Evolutionary conservation across 2,329 filamentous ascomycete species (phyloP).

Genomic region (Neoscytalidium dimidiatum): DNA sequence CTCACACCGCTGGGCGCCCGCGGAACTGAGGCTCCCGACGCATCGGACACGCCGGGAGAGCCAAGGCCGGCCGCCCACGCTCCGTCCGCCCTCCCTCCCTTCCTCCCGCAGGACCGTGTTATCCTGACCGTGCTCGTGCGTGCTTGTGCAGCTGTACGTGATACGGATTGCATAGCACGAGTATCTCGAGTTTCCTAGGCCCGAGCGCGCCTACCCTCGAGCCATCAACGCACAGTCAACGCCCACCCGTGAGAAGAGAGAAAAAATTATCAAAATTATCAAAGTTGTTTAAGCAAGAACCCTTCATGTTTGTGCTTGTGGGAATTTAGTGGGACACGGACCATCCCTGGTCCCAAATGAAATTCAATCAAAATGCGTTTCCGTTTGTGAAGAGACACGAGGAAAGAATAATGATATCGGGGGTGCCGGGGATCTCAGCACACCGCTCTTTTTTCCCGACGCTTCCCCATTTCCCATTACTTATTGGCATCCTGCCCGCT

Average conservation of each 20-base stretch:
- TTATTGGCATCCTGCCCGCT: not conserved
- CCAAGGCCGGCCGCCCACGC: slow-evolving; percentile 7
- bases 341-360: not conserved
- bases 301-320: not conserved
- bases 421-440: not conserved
- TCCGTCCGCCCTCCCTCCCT: slow-evolving; percentile 3
- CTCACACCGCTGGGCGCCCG: slow-evolving; percentile 3
- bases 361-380: too few species aligned
- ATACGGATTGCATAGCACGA: not conserved
- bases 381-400: not conserved
- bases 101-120: not conserved
- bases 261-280: not conserved
- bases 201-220: not conserved
- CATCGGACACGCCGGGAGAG: not conserved
- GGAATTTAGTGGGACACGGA: not conserved
- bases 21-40: not conserved
- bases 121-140: not conserved
- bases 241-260: not conserved
- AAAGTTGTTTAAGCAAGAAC: not conserved
- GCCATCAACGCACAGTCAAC: not conserved
- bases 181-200: not conserved
- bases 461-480: not conserved
- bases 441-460: too few species aligned
- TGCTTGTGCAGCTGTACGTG: not conserved
- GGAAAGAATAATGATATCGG: not conserved